phyloP scores from a whole-genome alignment of 108 stramenopile genomes.

The Aurantiochytrium sp. region DNA sequence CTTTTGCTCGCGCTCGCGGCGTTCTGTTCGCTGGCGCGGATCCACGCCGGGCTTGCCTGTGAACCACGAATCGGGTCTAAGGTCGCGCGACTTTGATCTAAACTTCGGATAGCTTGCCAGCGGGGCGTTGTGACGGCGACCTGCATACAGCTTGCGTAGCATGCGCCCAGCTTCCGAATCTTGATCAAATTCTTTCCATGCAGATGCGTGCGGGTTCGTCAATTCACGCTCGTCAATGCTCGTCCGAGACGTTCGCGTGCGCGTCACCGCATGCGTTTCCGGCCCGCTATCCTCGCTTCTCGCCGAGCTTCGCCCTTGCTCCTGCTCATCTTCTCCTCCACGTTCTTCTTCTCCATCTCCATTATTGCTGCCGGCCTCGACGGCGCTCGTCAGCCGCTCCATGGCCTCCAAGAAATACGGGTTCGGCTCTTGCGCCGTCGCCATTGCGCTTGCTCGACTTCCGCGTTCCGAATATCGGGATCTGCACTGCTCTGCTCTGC shows the following conservation, averaged over 20 bases:
- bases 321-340: no score
- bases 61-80: background rate
- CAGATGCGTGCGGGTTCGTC: background rate
- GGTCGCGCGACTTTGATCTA: background rate
- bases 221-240: background rate
- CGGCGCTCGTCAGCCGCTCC: no score
- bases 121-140: background rate
- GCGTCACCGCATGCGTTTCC: background rate
- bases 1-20: background rate
- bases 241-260: background rate
- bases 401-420: no score
- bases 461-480: no score
- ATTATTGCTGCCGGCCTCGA: no score
- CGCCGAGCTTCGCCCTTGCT: no score
- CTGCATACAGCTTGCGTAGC: background rate
- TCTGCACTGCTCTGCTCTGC: no score
- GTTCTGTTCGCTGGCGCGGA: background rate
- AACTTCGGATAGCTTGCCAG: background rate
- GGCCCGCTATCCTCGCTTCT: background rate
- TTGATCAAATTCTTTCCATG: conserved; percentile 19
- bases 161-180: conserved; percentile 3
- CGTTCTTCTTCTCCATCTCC: no score
- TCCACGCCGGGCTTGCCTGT: background rate
- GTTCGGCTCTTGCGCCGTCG: no score
- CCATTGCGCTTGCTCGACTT: no score